Conservation (phyloP, 192 early-diverging fungal genomes). For the Gamsiella multidivaricata region DNA sequence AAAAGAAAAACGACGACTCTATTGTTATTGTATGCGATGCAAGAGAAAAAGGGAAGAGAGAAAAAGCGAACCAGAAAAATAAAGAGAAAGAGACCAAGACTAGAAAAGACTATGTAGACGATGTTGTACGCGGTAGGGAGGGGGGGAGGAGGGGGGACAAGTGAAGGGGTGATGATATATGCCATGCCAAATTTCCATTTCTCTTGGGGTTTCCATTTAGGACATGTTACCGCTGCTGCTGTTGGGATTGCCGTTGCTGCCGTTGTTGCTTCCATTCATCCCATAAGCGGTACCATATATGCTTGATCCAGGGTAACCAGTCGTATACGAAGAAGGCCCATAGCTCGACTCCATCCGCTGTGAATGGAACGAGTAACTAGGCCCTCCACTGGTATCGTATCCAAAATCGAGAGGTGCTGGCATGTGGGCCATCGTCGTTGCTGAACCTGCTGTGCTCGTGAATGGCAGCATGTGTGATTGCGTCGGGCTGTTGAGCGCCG, state of each 20-base stretch:
- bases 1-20: no score
- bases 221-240: no score
- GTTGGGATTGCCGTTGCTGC: neutral
- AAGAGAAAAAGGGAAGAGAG: no score
- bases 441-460: slow-evolving; percentile 22
- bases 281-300: slow-evolving; percentile 11
- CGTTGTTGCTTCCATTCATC: slow-evolving; percentile 1
- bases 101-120: no score
- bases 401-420: slow-evolving; percentile 33
- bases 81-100: no score
- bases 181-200: no score
- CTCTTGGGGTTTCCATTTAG: no score
- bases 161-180: no score
- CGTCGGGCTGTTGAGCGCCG: slow-evolving; percentile 42
- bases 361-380: slow-evolving; percentile 33
- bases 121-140: no score
- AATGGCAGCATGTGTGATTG: slow-evolving; percentile 43
- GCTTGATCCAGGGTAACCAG: slow-evolving; percentile 28
- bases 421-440: slow-evolving; percentile 13
- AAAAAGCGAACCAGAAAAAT: no score
- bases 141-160: no score
- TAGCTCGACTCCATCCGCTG: slow-evolving; percentile 43
- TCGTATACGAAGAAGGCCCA: slow-evolving; percentile 17
- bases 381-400: slow-evolving; percentile 39
- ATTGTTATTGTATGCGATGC: no score